Conservation (phyloP, 768 basidiomycete genomes). For the Peribolospora baueri region DNA sequence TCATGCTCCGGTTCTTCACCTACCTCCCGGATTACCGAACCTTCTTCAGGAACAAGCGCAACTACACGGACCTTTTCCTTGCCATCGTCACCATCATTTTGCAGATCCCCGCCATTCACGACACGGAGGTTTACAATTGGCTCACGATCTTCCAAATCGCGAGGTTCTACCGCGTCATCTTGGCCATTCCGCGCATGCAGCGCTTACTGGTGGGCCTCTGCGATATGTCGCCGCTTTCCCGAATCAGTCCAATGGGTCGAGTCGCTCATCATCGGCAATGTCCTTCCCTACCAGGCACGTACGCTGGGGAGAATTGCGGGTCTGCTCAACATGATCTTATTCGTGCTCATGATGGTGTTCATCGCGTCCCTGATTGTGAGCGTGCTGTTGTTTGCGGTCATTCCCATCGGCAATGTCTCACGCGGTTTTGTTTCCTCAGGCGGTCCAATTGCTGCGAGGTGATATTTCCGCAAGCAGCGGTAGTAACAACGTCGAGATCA, state of each 20-base stretch:
- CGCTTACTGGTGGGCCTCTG: conserved; percentile 42
- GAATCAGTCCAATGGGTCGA: no score
- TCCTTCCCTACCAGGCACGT: conserved; percentile 31
- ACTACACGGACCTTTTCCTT: conserved; percentile 51
- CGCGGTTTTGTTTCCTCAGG: conserved; percentile 8
- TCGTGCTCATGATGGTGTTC: conserved; percentile 67
- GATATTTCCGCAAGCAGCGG: conserved; percentile 30
- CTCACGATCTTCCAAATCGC: conserved; percentile 63
- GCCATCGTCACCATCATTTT: conserved; percentile 54
- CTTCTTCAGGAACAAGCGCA: conserved; percentile 36
- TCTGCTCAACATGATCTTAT: conserved; percentile 70
- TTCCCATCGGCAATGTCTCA: background rate
- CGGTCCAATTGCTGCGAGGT: conserved; percentile 62
- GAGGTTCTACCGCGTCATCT: conserved; percentile 75
- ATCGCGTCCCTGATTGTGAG: conserved; percentile 48
- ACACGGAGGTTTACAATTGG: conserved; percentile 53
- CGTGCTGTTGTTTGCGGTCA: background rate
- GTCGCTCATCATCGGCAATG: background rate
- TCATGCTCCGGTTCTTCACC: conserved; percentile 44
- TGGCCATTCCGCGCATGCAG: conserved; percentile 73
- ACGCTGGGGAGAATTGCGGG: conserved; percentile 84
- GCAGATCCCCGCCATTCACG: conserved; percentile 52
- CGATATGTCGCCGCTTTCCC: background rate
- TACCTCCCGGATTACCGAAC: conserved; percentile 57
- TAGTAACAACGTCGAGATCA: conserved; percentile 26